Conservation (phyloP, 2,329 filamentous ascomycete species). For the Calonectria hawksworthii region DNA sequence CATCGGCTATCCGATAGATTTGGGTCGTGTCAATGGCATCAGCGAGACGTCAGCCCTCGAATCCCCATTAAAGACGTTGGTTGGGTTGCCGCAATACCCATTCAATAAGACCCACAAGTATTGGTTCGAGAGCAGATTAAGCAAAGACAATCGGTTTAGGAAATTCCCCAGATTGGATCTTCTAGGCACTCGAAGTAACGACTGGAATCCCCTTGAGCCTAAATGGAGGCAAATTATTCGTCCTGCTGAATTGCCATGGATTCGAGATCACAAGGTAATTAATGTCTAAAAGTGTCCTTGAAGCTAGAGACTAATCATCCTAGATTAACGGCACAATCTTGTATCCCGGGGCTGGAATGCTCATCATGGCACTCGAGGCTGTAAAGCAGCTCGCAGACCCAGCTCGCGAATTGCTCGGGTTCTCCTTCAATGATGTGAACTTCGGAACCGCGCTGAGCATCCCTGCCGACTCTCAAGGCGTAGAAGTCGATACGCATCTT, state of each 20-base stretch:
- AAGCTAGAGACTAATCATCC: neutral
- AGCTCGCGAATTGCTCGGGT: neutral
- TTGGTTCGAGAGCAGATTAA: constrained; percentile 10
- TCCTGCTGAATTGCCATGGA: neutral
- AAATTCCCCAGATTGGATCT: neutral
- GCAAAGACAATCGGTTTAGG: neutral
- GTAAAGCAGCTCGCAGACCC: neutral
- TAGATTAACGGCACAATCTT: neutral
- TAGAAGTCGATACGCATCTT: neutral
- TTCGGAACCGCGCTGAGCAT: neutral
- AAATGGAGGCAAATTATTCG: constrained; percentile 12
- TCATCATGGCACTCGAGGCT: constrained; percentile 12
- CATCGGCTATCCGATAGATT: neutral
- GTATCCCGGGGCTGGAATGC: constrained; percentile 6
- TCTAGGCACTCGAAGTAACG: neutral
- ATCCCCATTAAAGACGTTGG: neutral
- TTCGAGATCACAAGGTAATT: constrained; percentile 9
- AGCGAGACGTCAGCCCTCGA: neutral
- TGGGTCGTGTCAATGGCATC: neutral
- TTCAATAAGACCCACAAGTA: constrained; percentile 5
- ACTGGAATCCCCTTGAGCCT: neutral
- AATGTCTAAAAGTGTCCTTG: fast-evolving
- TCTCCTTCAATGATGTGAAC: neutral
- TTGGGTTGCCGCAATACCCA: constrained; percentile 3
- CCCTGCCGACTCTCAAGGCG: neutral